Conservation (phyloP, 2,329 filamentous ascomycete species). For the Esteya vermicola region DNA sequence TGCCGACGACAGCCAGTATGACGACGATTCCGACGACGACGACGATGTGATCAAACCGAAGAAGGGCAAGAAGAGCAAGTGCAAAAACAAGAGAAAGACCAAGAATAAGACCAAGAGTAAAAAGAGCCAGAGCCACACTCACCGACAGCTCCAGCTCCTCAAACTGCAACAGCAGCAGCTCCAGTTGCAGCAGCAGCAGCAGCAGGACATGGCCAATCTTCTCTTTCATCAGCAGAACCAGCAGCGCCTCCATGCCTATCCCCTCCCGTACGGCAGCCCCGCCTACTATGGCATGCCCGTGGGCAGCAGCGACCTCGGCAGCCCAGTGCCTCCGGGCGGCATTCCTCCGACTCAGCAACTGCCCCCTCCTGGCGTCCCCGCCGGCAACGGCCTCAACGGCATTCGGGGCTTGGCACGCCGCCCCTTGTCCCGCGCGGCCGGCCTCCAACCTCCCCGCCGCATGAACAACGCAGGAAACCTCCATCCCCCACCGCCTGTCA, state of each 20-base stretch:
- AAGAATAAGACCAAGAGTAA: too few species aligned
- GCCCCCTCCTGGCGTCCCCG: not conserved
- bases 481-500: not conserved
- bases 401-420: too few species aligned
- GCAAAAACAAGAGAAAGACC: conserved; percentile 9
- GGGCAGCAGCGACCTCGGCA: too few species aligned
- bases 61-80: not conserved
- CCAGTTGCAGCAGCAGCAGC: conserved; percentile 3
- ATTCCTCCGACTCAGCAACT: not conserved
- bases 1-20: too few species aligned
- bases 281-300: conserved; percentile 2
- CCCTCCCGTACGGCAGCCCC: not conserved
- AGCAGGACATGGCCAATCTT: conserved; percentile 1
- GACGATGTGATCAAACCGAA: too few species aligned
- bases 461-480: not conserved
- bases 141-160: conserved; percentile 8
- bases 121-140: too few species aligned
- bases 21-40: too few species aligned
- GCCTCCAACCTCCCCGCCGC: too few species aligned
- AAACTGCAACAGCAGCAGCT: conserved; percentile 5
- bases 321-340: too few species aligned
- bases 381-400: too few species aligned
- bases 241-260: not conserved
- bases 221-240: conserved; percentile 4
- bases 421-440: too few species aligned